Evolutionary conservation across 257 asterid genomes (phyloP), one percentile per base, ranked within the genome.

Genomic region (Galeopsis tetrahit): DNA sequence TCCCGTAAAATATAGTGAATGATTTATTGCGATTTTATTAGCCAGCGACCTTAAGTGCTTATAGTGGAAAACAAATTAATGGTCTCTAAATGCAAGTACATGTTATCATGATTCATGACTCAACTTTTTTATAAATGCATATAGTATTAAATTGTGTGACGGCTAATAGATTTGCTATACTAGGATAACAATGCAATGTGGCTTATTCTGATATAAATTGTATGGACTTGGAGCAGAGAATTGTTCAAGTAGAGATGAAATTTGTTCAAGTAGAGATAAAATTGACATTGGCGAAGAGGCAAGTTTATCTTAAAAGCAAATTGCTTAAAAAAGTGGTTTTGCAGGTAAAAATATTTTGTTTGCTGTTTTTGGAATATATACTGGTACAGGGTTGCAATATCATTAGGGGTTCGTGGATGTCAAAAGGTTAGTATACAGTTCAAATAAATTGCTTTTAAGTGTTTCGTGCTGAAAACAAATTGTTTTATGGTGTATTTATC

Each of bases 241-340:
- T 93, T 66, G 96, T 86, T 82, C 93, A 89, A 75, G 85, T 86
- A 51, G 97, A 93, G 88, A 93, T 90, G 97, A 96, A 93, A n/a
- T n/a, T n/a, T n/a, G n/a, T n/a, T n/a, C n/a, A n/a, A n/a, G n/a
- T n/a, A n/a, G n/a, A n/a, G n/a, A n/a, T n/a, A n/a, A n/a, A n/a
- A 72, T 71, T 93, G 82, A 86, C 98, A 7, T 67, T 89, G 75
- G 98, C 96, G 7, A 93, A 93, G 86, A 87, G 96, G 84, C 88
- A 93, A 82, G 98, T 97, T 60, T 93, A 82, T 83, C 96, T 93
- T 66, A 89, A 85, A 83, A 89, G 83, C 71, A 95, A 83, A 80
- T 71, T 81, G 78, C 81, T 75, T 81, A 79, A 71, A 75, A 81
- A 67, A 65, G 82, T 74, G 58, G 34, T 49, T 76, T 85, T 66